These are phyloP conservation scores for Gossypium stocksii DNA, from an alignment of 345 rosid species.

Conservation along the genomic window DNA sequence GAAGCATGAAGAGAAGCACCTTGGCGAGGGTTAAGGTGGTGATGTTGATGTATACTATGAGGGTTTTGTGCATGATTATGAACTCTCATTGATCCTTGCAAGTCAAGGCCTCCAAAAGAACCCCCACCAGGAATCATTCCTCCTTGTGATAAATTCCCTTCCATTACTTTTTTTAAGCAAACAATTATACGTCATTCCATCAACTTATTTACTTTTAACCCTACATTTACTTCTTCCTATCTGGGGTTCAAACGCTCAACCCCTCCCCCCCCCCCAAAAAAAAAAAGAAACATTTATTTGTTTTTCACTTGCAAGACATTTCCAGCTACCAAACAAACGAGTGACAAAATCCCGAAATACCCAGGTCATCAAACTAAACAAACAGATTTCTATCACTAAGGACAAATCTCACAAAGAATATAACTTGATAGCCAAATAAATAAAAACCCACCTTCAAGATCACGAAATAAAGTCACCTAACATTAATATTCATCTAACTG, in stretches of 20 bases:
- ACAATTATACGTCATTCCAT: constrained; percentile 14
- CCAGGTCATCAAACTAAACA: constrained; percentile 16
- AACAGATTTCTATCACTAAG: not conserved
- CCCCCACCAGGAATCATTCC: constrained; percentile 60
- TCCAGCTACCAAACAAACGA: not conserved
- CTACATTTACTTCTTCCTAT: not conserved
- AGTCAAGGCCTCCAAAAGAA: constrained; percentile 65
- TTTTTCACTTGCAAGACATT: constrained; percentile 12
- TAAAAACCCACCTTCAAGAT: constrained; percentile 10
- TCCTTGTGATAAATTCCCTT: constrained; percentile 66
- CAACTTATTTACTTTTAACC: constrained; percentile 20
- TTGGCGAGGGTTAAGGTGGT: constrained; percentile 47
- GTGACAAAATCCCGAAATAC: not conserved
- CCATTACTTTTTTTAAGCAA: constrained; percentile 37
- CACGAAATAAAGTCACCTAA: constrained; percentile 4
- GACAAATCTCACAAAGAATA: constrained; percentile 14
- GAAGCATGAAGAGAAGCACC: constrained; percentile 37
- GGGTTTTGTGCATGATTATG: constrained; percentile 45
- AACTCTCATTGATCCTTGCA: constrained; percentile 61
- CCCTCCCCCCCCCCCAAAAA: not conserved
- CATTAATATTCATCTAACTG: not conserved
- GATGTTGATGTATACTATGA: constrained; percentile 50
- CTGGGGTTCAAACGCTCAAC: not conserved
- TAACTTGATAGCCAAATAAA: constrained; percentile 1
- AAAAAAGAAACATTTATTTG: constrained; percentile 11